Base-by-base conservation (phyloP, 2,329 filamentous ascomycete species). In the Teratosphaeria viscida region DNA sequence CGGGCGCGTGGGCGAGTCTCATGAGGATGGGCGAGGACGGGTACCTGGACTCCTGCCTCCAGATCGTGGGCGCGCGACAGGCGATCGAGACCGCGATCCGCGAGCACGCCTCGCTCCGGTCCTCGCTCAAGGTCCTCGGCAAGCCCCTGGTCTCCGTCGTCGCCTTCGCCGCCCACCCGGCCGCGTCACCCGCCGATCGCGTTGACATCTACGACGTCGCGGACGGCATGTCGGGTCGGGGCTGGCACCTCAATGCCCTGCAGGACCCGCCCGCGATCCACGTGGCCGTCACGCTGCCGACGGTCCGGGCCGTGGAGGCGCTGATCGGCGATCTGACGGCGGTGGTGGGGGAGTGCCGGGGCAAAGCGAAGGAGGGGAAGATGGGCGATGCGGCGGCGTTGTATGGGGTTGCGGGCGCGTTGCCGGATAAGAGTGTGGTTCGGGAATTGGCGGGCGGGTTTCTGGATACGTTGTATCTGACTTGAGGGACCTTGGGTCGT, bases 391-490 rank as follows among this genome's bases (percentile, higher is more conserved):
- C 90, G 14, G 89, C 90, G 1, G 92, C 92, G 4, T 77, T 99
- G 63, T 99, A 99, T 75, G 94, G 94, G 58, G 92, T 99, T 60
- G 94, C 94, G 0, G 94, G 94, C 5, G 95, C 89, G 70, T 76
- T 99, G 74, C 94, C 94, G 1, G 95, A 99, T 73, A 97, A 97
- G 82, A 90, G 88, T 66, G 87, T 99, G 37, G 91, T 99, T 35
- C 89, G 90, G 65, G 90, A 95, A 68, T 76, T 99, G 71, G 92
- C 92, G 1, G 89, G 82, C 66, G 92, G 91, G 0, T 99, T 97
- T 75, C 79, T 97, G 71, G 92, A 97, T 76, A 87, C 94, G 57
- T 73, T 96, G 74, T 96, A 96, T 76, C 95, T 95, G 79, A 87
- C 87, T 61, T 94, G 43, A 61, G 35, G 19, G 34, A 47, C 1